phyloP scores from a whole-genome alignment of 2,329 filamentous ascomycete genomes.

The Aspergillus pseudotamarii region DNA sequence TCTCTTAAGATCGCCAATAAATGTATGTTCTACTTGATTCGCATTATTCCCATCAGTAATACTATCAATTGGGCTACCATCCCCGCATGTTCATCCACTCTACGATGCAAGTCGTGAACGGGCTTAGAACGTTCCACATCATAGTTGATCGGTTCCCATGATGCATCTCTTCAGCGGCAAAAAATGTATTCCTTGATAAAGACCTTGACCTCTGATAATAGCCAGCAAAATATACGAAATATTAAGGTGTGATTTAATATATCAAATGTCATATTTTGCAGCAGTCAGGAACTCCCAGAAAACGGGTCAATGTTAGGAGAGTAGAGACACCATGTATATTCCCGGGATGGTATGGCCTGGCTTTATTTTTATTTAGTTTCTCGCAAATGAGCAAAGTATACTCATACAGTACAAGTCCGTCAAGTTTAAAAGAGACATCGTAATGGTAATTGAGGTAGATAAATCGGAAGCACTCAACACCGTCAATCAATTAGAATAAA shows the following conservation, averaged over 20 bases:
- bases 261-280: background rate
- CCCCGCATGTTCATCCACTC: background rate
- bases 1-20: constrained; percentile 14
- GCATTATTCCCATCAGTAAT: background rate
- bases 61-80: background rate
- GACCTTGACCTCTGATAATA: background rate
- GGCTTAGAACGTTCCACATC: background rate
- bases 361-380: background rate
- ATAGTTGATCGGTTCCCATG: background rate
- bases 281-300: background rate
- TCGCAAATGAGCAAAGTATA: background rate
- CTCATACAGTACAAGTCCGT: constrained; percentile 2
- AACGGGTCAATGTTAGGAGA: no score
- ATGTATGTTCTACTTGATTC: constrained; percentile 10
- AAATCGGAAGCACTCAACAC: constrained; percentile 16
- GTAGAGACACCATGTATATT: background rate
- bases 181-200: background rate
- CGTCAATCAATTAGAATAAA: constrained; percentile 13
- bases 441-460: background rate
- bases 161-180: background rate
- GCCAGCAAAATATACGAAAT: background rate
- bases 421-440: background rate
- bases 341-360: background rate
- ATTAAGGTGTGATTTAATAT: no score
- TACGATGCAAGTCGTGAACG: background rate